A percentile compares a stretch with the other conserved stretches of the same genome.
These are phyloP conservation scores for Aquilaria malaccensis DNA, from an alignment of 345 rosid genomes.

Conservation along the genomic window DNA sequence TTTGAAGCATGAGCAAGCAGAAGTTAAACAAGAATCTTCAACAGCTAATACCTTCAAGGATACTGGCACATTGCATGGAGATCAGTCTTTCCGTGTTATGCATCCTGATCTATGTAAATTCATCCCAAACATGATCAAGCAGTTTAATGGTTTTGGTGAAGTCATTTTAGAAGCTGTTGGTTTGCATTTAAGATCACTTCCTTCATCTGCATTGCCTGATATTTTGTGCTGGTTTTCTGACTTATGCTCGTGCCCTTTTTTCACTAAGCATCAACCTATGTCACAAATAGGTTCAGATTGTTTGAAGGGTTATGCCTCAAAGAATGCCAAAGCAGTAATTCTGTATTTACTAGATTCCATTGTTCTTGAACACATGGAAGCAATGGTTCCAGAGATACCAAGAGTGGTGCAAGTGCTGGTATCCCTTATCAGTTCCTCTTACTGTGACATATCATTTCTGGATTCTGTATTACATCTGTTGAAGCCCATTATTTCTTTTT, in stretches of 20 bases:
- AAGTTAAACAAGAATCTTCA: slow-evolving; percentile 15
- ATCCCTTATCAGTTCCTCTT: slow-evolving; percentile 54
- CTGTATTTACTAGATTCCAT: slow-evolving; percentile 69
- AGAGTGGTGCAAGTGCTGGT: slow-evolving; percentile 63
- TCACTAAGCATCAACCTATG: slow-evolving; percentile 18
- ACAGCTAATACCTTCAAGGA: slow-evolving; percentile 16
- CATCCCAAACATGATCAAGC: slow-evolving; percentile 65
- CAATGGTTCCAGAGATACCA: slow-evolving; percentile 77
- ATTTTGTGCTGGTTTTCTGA: slow-evolving; percentile 85
- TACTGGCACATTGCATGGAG: slow-evolving; percentile 24
- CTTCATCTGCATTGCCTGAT: slow-evolving; percentile 56
- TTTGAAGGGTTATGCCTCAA: slow-evolving; percentile 58
- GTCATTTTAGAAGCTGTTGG: slow-evolving; percentile 71
- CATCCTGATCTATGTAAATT: slow-evolving; percentile 58
- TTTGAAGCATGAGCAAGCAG: slow-evolving; percentile 22
- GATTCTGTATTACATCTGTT: slow-evolving; percentile 43
- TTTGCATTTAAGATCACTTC: slow-evolving; percentile 56
- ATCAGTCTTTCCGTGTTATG: slow-evolving; percentile 46
- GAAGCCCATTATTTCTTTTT: slow-evolving; percentile 70
- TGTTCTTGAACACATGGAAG: slow-evolving; percentile 68
- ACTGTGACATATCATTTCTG: slow-evolving; percentile 63
- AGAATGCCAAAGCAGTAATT: slow-evolving; percentile 70
- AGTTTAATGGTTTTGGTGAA: slow-evolving; percentile 64
- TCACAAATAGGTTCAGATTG: slow-evolving; percentile 23
- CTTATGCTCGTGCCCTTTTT: slow-evolving; percentile 58